Evolutionary conservation across 305 asterid genomes (phyloP), one percentile per base, ranked within the genome.

Genomic region (Coffea humblotiana): DNA sequence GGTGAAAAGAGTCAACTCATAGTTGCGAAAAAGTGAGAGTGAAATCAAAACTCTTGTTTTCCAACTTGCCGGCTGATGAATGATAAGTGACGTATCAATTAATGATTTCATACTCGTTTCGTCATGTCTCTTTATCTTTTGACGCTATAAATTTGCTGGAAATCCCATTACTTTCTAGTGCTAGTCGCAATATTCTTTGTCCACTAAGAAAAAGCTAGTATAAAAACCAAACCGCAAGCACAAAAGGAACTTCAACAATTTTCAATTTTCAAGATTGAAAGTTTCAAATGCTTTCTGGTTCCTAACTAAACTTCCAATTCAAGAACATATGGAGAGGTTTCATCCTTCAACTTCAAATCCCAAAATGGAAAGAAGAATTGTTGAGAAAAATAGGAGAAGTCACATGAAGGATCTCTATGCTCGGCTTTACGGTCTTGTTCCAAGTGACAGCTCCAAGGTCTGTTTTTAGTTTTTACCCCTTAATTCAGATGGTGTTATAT

Each of bases 321-420:
- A 52, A 75, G 79, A 47, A 25, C 37, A 80, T 32, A 32, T 80
- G 80, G 77, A 80, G 61, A 70, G 47, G 3, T 47, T 35, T 71
- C 63, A 4, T 54, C 29, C 76, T 3, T 29, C 75, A 2, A 12
- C 63, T 40, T 58, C 83, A 70, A 51, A 66, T 29, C 81, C 80
- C 29, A 84, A 84, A 73, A 72, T 85, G 58, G 88, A 82, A 78
- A 82, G 90, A 68, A 87, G 78, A 66, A 51, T 80, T 29, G 21
- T 82, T 8, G 90, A 87, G 82, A 87, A 87, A 40, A 78, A 84
- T 35, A 83, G 90, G 45, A 87, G 90, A 77, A 77, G 72, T 35
- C 71, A 81, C 16, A 61, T 82, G 88, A 84, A 84, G 82, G n/a
- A 8, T 60, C 78, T 85, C 11, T 78, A 37, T 18, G 71, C 78